phyloP scores from a whole-genome alignment of 768 basidiomycete species.

The Trametes sanguinea region DNA sequence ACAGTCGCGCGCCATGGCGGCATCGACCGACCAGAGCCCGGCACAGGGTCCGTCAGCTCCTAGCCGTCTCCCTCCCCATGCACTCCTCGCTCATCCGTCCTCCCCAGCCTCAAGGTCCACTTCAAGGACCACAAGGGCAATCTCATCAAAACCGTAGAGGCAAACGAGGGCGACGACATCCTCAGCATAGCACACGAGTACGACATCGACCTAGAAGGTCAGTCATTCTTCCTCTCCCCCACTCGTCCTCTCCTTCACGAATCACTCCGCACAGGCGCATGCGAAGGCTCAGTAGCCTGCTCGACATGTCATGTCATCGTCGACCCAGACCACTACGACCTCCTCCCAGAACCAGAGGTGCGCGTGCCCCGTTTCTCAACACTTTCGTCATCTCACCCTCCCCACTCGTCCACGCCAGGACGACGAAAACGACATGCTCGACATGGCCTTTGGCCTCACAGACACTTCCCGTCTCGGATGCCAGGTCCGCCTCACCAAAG shows the following conservation, averaged over 20 bases:
- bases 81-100: not conserved
- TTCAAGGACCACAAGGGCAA: conserved; percentile 89
- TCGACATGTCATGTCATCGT: conserved; percentile 97
- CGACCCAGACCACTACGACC: conserved; percentile 77
- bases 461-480: conserved; percentile 88
- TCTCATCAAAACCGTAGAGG: conserved; percentile 85
- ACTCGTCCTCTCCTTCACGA: not conserved
- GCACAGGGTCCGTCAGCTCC: conserved; percentile 57
- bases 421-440: conserved; percentile 98
- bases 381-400: not conserved
- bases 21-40: conserved; percentile 61
- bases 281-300: conserved; percentile 95
- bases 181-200: conserved; percentile 91
- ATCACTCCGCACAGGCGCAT: conserved; percentile 67
- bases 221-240: conserved; percentile 25
- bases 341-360: conserved; percentile 78
- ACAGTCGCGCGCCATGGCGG: conserved; percentile 46
- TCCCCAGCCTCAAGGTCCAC: conserved; percentile 76
- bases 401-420: conserved; percentile 46
- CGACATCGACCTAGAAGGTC: conserved; percentile 95
- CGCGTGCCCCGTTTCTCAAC: not conserved
- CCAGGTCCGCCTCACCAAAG: conserved; percentile 75
- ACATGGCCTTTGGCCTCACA: conserved; percentile 95
- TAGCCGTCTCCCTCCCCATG: not conserved
- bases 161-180: conserved; percentile 91